Evolutionary conservation across 1,139 yeast species (phyloP).

Genomic region (Sugiyamaella xylanicola): DNA sequence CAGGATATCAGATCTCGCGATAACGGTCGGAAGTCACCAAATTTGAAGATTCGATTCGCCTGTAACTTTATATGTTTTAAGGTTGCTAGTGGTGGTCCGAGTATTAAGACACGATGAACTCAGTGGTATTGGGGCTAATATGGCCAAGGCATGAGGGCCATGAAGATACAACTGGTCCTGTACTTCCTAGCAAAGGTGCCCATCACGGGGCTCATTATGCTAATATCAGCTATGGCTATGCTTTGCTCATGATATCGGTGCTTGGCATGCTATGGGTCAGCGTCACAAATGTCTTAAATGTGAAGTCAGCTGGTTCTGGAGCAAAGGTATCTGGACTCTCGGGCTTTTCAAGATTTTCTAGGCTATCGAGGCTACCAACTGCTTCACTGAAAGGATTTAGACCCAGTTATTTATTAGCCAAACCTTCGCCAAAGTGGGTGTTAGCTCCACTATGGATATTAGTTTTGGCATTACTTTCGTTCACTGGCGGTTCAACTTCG

Average conservation of each 20-base stretch:
- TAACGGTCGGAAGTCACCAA: not conserved
- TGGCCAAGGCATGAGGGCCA: constrained; percentile 40
- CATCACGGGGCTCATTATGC: constrained; percentile 40
- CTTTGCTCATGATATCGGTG: constrained; percentile 45
- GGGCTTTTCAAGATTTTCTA: not conserved
- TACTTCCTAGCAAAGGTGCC: not conserved
- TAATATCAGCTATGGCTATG: constrained; percentile 54
- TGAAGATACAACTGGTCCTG: constrained; percentile 24
- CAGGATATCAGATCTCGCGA: not conserved
- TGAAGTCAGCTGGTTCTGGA: not conserved
- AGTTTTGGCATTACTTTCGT: not conserved
- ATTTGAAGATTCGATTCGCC: not conserved
- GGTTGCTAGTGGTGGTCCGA: not conserved
- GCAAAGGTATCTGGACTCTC: not conserved
- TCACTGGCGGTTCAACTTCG: not conserved
- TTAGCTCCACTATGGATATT: constrained; percentile 44
- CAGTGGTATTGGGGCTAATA: not conserved
- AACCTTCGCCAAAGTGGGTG: constrained; percentile 39
- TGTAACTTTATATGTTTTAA: not conserved
- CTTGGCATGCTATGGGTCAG: constrained; percentile 33
- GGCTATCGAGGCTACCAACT: constrained; percentile 19
- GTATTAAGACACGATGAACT: not conserved
- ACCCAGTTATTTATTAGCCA: constrained; percentile 22
- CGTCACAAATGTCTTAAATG: constrained; percentile 4
- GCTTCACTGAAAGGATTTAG: constrained; percentile 18